Evolutionary conservation across 1,139 yeast genomes (phyloP).

Genomic region (Magnusiomyces ingens): DNA sequence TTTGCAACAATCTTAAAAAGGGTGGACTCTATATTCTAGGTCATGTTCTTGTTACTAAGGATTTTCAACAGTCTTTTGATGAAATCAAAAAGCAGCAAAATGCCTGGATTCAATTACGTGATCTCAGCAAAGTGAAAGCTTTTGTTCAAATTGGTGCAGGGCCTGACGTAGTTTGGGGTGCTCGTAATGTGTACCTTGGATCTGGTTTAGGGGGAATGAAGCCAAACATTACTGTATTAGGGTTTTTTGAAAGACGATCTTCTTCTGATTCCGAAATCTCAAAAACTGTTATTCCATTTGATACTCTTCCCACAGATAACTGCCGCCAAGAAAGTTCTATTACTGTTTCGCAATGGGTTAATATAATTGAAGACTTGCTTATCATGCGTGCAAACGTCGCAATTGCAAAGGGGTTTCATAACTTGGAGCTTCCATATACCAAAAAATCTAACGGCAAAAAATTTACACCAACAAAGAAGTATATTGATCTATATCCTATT

Average conservation of each 20-base stretch:
- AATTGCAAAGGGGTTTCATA: slow-evolving; percentile 78
- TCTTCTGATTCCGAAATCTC: not conserved
- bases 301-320: slow-evolving; percentile 66
- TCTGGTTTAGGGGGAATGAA: slow-evolving; percentile 97
- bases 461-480: slow-evolving; percentile 21
- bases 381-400: slow-evolving; percentile 92
- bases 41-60: slow-evolving; percentile 62
- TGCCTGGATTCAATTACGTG: slow-evolving; percentile 82
- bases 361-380: slow-evolving; percentile 83
- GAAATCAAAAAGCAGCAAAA: slow-evolving; percentile 66
- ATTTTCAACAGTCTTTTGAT: slow-evolving; percentile 53
- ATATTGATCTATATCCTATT: slow-evolving; percentile 86
- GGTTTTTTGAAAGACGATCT: slow-evolving; percentile 6
- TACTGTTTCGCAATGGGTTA: slow-evolving; percentile 79
- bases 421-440: slow-evolving; percentile 47
- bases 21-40: slow-evolving; percentile 92
- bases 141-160: slow-evolving; percentile 90
- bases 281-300: slow-evolving; percentile 24
- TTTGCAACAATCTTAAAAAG: slow-evolving; percentile 88
- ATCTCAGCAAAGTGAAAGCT: slow-evolving; percentile 71
- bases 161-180: slow-evolving; percentile 92
- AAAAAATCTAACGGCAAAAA: slow-evolving; percentile 3
- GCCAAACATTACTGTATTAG: slow-evolving; percentile 77
- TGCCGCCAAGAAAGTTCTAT: slow-evolving; percentile 68
- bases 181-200: slow-evolving; percentile 80